Evolutionary conservation across 1,139 yeast species (phyloP), one percentile per base, ranked within the genome.

Genomic region (Sugiyamaella sp.): DNA sequence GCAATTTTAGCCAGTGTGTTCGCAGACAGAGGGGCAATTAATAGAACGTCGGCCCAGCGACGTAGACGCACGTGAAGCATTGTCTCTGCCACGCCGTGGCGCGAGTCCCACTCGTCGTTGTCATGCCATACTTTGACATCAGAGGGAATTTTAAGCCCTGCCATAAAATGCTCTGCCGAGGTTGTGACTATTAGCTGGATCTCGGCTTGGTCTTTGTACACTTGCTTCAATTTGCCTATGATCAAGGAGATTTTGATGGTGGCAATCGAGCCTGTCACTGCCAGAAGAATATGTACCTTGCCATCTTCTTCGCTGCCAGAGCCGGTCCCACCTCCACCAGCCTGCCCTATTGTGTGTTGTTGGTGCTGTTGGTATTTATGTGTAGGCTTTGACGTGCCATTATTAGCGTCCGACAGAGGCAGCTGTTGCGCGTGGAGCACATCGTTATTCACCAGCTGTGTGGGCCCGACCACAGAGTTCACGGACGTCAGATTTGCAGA

Each of bases 241-340:
- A 64, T 64, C 10, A 57, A 53, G 1, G 60, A 59, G 32, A 93
- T 86, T 67, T 93, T 93, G 57, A 91, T 89, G 2, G 98, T 89
- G 4, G 99, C 99, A 4, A 93, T 97, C 0, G 96, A 87, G 0
- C 99, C 99, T 1, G 98, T 89, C 33, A 95, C 95, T 17, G 95
- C 98, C 42, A 93, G 75, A 54, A 93, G 75, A 40, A 93, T 85
- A 70, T 93, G 98, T 54, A 89, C 78, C 66, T 90, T 90, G 38
- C 84, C 58, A 32, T 52, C 52, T 17, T 58, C 60, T 37, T 46
- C 53, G 19, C 41, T 40, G 32, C 51, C 51, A n/a, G 46, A 40
- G 4, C 40, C 46, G 2, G 24, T 16, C 3, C 50, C 50, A 3
- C 39, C 41, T 32, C 24, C 21, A n/a, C 35, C 46, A 1, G 21